Evolutionary conservation across 306 rosid genomes (phyloP), one percentile per base, ranked within the genome.

Genomic region (Oxytropis ochrocephala): DNA sequence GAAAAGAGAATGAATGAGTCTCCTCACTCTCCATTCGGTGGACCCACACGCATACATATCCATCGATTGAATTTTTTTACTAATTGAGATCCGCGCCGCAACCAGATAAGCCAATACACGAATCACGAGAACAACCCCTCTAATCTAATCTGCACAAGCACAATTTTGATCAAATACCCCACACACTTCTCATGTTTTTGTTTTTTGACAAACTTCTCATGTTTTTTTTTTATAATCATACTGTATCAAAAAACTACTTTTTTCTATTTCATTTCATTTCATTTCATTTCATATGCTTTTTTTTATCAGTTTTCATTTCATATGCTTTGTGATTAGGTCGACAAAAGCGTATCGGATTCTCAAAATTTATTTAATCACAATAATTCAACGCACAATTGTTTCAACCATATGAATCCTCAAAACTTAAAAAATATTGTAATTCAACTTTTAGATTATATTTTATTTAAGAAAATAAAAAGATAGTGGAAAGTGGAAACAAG

Each of bases 131-230:
- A 11, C 0, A 8, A 46, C 39, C 48, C 11, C 13, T 18, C 18
- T 38, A 48, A 8, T 68, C 16, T 38, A 7, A 27, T 56, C n/a
- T n/a, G n/a, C n/a, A n/a, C n/a, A n/a, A n/a, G 14, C 32, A 21
- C 53, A 44, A 13, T 38, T 50, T 14, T 2, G 39, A 71, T 71
- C 33, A 64, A 50, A 1, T 8, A 49, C 70, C 81, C n/a, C n/a
- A 0, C 78, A 76, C 67, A 65, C 79, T 58, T 4, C 76, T 48
- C 84, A 81, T 79, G 74, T 24, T 33, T 33, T 33, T 73, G 58
- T 13, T 43, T 35, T 41, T 0, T 55, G n/a, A n/a, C n/a, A n/a
- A n/a, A n/a, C n/a, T n/a, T n/a, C n/a, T n/a, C n/a, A n/a, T n/a
- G n/a, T n/a, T n/a, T n/a, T n/a, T n/a, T n/a, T n/a, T n/a, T n/a